Conservation (phyloP, 768 basidiomycete genomes). For the Auricularia sp. region DNA sequence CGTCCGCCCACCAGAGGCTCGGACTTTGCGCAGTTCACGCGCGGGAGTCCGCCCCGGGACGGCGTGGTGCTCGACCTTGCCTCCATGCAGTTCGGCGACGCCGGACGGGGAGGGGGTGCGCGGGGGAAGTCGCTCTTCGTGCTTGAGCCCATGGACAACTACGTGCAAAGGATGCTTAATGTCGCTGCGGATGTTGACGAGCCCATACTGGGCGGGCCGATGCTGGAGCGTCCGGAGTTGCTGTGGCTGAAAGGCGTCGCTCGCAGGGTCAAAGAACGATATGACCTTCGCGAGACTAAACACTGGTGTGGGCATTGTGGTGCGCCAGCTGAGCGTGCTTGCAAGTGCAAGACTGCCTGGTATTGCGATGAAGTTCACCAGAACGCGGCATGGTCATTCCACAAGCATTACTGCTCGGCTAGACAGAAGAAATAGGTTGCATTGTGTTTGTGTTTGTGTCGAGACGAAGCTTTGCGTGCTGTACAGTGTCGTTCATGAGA, state of each 20-base stretch:
- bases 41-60: too few relatives aligned
- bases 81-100: constrained; percentile 16
- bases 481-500: too few relatives aligned
- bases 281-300: constrained; percentile 3
- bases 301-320: constrained; percentile 16
- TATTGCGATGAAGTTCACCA: constrained; percentile 14
- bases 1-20: background rate
- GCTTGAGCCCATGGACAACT: constrained; percentile 12
- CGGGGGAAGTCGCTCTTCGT: constrained; percentile 8
- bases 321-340: constrained; percentile 5
- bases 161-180: background rate
- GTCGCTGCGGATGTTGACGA: background rate
- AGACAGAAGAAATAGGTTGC: too few relatives aligned
- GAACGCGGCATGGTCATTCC: constrained; percentile 13
- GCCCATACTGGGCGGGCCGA: background rate
- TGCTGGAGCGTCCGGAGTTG: background rate
- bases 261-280: constrained; percentile 10
- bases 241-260: constrained; percentile 11
- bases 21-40: background rate
- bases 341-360: constrained; percentile 8
- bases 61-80: constrained; percentile 9
- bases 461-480: too few relatives aligned
- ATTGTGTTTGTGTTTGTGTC: too few relatives aligned
- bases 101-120: constrained; percentile 9
- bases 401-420: constrained; percentile 5